Conservation (phyloP, 1,284 basidiomycete species). For the Marasmius sp. region DNA sequence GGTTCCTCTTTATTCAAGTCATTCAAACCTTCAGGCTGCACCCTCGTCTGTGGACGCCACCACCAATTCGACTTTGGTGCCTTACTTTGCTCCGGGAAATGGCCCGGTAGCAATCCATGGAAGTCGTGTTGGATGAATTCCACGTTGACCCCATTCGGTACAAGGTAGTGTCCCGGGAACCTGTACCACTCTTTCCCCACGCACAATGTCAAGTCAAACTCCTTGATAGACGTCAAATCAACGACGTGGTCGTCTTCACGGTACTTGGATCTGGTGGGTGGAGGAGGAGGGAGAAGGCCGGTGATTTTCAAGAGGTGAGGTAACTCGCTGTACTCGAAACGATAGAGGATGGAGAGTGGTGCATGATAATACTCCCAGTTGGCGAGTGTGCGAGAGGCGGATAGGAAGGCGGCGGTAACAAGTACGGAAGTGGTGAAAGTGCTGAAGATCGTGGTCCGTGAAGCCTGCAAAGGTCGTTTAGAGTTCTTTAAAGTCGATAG, state of each 20-base stretch:
- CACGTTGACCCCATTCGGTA: constrained; percentile 82
- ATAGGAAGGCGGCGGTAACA: constrained; percentile 64
- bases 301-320: constrained; percentile 79
- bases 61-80: constrained; percentile 46
- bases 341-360: constrained; percentile 74
- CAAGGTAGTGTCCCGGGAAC: constrained; percentile 88
- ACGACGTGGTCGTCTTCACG: constrained; percentile 60
- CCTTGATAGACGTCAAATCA: constrained; percentile 68
- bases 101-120: constrained; percentile 85
- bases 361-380: constrained; percentile 90
- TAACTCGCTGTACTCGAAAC: constrained; percentile 79
- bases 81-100: constrained; percentile 50
- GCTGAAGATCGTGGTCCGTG: constrained; percentile 74
- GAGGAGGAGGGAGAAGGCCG: constrained; percentile 51
- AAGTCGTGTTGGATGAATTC: constrained; percentile 91
- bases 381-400: constrained; percentile 78
- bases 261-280: constrained; percentile 20
- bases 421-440: constrained; percentile 74
- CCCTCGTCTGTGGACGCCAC: constrained; percentile 67
- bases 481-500: constrained; percentile 4
- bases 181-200: constrained; percentile 96
- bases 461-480: constrained; percentile 55
- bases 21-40: constrained; percentile 73
- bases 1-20: constrained; percentile 83
- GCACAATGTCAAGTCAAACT: constrained; percentile 83